Evolutionary conservation across 2,329 filamentous ascomycete species (phyloP), one percentile per base, ranked within the genome.

Genomic region (Magnaporthiopsis rhizophila): DNA sequence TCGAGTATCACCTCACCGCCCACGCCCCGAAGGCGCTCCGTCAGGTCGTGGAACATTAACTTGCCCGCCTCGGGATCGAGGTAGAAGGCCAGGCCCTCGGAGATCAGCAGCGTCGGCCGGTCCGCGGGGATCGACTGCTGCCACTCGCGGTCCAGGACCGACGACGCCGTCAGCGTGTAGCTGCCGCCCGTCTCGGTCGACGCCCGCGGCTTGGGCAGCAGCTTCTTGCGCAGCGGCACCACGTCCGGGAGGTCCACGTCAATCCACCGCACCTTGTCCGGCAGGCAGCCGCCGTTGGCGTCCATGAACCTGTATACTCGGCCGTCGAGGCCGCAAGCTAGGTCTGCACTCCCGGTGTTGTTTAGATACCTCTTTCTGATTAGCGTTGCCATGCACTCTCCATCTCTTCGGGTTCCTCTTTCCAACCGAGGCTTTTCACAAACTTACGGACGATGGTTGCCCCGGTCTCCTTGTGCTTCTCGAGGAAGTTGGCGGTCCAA

Each of bases 161-260:
- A 72, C 21, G 68, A 69, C 36, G 64, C 68, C 8, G 74, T 57
- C 59, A 75, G 65, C 1, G 15, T 63, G 64, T 76, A 76, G 28
- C 72, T 69, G 34, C 67, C 67, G 11, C 36, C 62, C 28, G 26
- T 32, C 56, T 59, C 34, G 34, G 34, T 3, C 13, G 34, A 58
- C 24, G 38, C 36, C 18, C 64, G 65, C 1, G 70, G 68, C 13
- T 65, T 61, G 2, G 70, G 67, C 1, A 72, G 67, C 4, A 75
- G 65, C 53, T 67, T 68, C 9, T 64, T 63, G 7, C 75, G 73
- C 53, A 76, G 67, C 6, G 69, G 69, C n/a, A 74, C 66, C 12
- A 76, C 74, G 21, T 75, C 73, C 45, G 73, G 72, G 21, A 75
- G 64, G 61, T 77, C 75, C 30, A 74, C 65, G 50, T 76, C 74